Base-by-base conservation (phyloP, 2,329 filamentous ascomycete species). In the Paraconiothyrium sp. region DNA sequence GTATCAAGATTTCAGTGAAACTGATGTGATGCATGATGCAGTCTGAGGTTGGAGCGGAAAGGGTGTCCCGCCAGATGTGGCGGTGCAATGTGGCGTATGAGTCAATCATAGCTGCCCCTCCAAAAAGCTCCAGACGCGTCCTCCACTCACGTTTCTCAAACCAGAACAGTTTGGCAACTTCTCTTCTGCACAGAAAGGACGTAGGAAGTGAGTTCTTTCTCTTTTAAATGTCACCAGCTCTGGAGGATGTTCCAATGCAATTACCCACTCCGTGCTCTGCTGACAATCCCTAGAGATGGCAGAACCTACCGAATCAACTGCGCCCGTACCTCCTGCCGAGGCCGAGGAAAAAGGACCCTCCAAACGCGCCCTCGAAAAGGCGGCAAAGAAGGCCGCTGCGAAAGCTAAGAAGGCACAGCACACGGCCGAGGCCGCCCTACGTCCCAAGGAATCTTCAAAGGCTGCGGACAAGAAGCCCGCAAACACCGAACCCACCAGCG, bases 311-410 rank as follows among this genome's bases (percentile, higher is more conserved):
- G 60, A 65, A 54, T 54, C 68, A 47, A 58, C 68, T 8, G 24
- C 54, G 9, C 34, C 59, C 16, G 48, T 44, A 13, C 60, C 72
- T 3, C 59, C 69, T 1, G 69, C 72, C 27, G 75, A 76, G 27
- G 74, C 73, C 27, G 75, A 76, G 30, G 74, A 76, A 46, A 78
- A 78, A 57, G 76, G 75, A 16, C 75, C 75, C 14, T 84, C 82
- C 4, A 84, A 84, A 74, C 78, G 81, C 20, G 82, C 82, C 1
- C 78, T 81, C 5, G 82, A 83, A 62, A 84, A 84, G 62, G 82
- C 80, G 32, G 80, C 79, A 14, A 84, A 83, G 70, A 84, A 84
- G 68, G 81, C 81, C 1, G 82, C 80, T 9, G 80, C 80, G 35
- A 77, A 77, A 58, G 73, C 73, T 9, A 77, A 78, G 57, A 83